phyloP scores from a whole-genome alignment of 2,329 filamentous ascomycete species.

The Endoconidiophora polonica region DNA sequence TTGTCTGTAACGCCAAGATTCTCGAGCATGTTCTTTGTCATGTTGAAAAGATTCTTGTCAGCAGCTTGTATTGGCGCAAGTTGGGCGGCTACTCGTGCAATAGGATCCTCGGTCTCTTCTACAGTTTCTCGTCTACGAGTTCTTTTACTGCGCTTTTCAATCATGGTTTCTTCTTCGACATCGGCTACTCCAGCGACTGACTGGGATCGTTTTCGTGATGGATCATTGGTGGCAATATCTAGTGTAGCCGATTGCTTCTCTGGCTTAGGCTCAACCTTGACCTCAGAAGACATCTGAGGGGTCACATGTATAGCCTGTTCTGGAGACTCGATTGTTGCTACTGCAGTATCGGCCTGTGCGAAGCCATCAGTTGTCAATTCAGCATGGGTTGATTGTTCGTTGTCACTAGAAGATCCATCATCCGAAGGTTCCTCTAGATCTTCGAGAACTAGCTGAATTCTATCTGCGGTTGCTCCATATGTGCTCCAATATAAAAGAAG shows the following conservation, averaged over 20 bases:
- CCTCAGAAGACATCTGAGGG: not conserved
- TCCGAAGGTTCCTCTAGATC: conserved; percentile 6
- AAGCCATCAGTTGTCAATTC: conserved; percentile 1
- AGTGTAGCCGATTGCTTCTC: not conserved
- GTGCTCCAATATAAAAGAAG: conserved; percentile 18
- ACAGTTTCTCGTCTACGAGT: conserved; percentile 43
- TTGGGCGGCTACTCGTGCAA: conserved; percentile 35
- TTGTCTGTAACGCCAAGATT: conserved; percentile 36
- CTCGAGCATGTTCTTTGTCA: conserved; percentile 37
- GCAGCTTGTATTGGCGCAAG: conserved; percentile 39
- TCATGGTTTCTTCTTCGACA: conserved; percentile 38
- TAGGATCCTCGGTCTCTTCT: conserved; percentile 37
- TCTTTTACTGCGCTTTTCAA: conserved; percentile 48
- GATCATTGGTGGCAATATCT: not conserved
- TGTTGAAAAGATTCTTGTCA: conserved; percentile 38
- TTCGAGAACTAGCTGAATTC: conserved; percentile 5
- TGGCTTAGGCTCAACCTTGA: not conserved
- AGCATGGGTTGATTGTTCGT: conserved; percentile 5
- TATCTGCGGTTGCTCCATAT: conserved; percentile 6
- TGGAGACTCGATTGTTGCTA: not conserved
- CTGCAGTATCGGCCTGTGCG: not conserved
- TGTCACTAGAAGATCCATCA: conserved; percentile 9
- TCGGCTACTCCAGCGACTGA: conserved; percentile 43
- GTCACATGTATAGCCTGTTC: not conserved
- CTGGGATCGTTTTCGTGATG: conserved; percentile 40